Evolutionary conservation across 306 rosid species (phyloP).

Genomic region (Sphenostylis stenocarpa): DNA sequence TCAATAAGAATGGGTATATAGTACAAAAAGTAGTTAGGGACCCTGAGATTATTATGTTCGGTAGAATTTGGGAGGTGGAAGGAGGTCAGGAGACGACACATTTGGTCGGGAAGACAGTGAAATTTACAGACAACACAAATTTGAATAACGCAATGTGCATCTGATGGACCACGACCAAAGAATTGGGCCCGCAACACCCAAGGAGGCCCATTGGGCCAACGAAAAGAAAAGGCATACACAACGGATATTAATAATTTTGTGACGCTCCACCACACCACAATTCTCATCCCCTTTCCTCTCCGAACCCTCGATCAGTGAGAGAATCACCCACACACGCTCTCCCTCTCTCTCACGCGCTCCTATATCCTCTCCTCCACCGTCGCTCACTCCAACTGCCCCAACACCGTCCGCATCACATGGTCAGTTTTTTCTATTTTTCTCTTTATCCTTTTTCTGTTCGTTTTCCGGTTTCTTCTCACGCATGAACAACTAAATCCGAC

Average conservation of each 20-base stretch:
- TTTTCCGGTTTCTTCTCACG: background rate
- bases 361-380: constrained; percentile 37
- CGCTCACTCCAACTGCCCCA: constrained; percentile 24
- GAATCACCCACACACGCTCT: background rate
- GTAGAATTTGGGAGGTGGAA: background rate
- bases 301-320: constrained; percentile 19
- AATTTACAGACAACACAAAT: background rate
- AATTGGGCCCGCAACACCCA: background rate
- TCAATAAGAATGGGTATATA: no score
- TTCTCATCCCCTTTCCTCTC: background rate
- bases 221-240: background rate
- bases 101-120: constrained; percentile 6
- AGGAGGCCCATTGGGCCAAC: constrained; percentile 30
- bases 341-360: background rate
- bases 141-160: background rate
- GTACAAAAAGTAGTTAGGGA: background rate
- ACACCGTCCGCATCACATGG: constrained; percentile 21
- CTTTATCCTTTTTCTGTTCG: background rate
- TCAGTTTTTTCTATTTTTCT: background rate
- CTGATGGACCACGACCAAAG: background rate
- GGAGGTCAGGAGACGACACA: background rate
- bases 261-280: constrained; percentile 21
- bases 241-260: constrained; percentile 19
- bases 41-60: background rate
- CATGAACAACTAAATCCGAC: background rate